Conservation (phyloP, 2,329 filamentous ascomycete species). For the Coniochaeta sp. region DNA sequence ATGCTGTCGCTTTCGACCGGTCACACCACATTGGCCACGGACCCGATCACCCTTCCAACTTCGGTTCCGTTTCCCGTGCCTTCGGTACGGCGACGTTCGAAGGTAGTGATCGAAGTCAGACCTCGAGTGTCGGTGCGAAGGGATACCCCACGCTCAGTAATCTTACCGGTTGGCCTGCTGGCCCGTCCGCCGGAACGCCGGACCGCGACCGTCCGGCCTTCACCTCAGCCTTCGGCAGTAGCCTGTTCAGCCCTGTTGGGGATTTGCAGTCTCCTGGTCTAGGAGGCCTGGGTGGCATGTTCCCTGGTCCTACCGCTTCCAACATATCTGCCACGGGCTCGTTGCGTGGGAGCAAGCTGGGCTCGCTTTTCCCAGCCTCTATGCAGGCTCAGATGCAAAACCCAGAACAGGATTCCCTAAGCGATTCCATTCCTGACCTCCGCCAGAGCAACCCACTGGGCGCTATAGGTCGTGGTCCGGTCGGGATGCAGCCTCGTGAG, state of each 20-base stretch:
- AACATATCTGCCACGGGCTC: constrained; percentile 56
- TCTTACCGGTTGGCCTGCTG: constrained; percentile 54
- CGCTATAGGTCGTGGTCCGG: constrained; percentile 56
- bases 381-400: constrained; percentile 89
- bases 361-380: constrained; percentile 76
- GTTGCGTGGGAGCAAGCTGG: constrained; percentile 74
- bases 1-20: constrained; percentile 44
- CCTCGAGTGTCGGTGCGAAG: constrained; percentile 77
- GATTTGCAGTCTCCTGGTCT: constrained; percentile 72
- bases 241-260: constrained; percentile 68
- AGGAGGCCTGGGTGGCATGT: constrained; percentile 59
- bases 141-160: constrained; percentile 58
- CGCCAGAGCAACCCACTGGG: constrained; percentile 56
- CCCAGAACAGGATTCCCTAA: constrained; percentile 55
- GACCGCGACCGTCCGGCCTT: constrained; percentile 55
- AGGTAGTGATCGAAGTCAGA: constrained; percentile 85
- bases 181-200: constrained; percentile 55
- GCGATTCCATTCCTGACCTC: constrained; percentile 51
- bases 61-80: constrained; percentile 46
- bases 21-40: constrained; percentile 33
- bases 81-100: constrained; percentile 46
- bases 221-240: constrained; percentile 62
- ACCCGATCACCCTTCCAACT: constrained; percentile 37
- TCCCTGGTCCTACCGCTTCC: constrained; percentile 22
- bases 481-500: constrained; percentile 46